Evolutionary conservation across 495 filamentous ascomycete species (phyloP), one percentile per base, ranked within the genome.

Genomic region (Platismatia glauca): DNA sequence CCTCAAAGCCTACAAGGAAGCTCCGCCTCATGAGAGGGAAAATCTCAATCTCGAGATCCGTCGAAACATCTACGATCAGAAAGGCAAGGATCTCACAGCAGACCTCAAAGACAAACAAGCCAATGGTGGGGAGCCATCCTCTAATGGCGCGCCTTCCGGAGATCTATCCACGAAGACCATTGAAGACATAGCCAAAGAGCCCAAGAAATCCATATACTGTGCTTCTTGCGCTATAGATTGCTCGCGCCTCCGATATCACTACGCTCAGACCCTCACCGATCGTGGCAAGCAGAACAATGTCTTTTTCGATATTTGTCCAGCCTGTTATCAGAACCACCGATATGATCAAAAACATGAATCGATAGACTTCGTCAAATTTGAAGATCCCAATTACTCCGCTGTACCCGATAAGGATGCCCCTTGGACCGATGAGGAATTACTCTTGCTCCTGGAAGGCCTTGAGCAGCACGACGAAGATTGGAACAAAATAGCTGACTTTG

Each of bases 401-500:
- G 73, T 88, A n/a, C 77, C 86, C 7, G 91, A 95, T 63, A 82
- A 87, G 27, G 89, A 95, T 65, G 83, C 89, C 6, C 85, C 88
- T 8, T 98, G 94, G 94, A 88, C 87, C 41, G 92, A 97, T 68
- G 84, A 87, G 18, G 94, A 98, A 71, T 82, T 87, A 11, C 81
- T 97, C 15, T 78, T 89, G 37, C 79, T 98, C 16, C 80, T 98
- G 5, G 94, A 98, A 73, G 94, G 84, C 15, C 73, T 98, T 59
- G 94, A 98, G 78, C 80, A 86, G 66, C 92, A 88, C 67, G 91
- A 97, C 66, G 95, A 98, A 37, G 87, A 97, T 74, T 98, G 94
- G 94, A 88, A 89, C 59, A 83, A 88, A 66, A 91, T 98, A 62
- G 84, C 94, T 1, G 90, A 90, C 63, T 88, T 96, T 68, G 94